Conservation (phyloP, 257 asterid genomes). For the Ocimum tenuiflorum region DNA sequence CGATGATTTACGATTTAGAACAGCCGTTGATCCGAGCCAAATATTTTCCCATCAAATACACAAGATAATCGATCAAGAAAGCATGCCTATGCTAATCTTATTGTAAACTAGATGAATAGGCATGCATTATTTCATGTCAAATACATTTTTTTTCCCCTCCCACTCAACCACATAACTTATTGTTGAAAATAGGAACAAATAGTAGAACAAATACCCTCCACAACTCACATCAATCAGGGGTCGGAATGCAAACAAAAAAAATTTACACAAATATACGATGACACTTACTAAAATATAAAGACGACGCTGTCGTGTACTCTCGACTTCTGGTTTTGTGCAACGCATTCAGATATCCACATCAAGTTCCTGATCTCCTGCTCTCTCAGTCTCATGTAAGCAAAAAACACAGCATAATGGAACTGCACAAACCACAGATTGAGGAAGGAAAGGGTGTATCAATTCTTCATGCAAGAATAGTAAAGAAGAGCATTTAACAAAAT, state of each 20-base stretch:
- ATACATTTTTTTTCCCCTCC: too few species aligned
- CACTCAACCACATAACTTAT: too few species aligned
- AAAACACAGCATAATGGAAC: constrained; percentile 84
- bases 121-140: too few species aligned
- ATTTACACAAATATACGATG: constrained; percentile 20
- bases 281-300: constrained; percentile 46
- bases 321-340: constrained; percentile 81
- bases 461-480: too few species aligned
- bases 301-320: constrained; percentile 83
- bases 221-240: constrained; percentile 16
- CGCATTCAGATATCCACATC: constrained; percentile 92
- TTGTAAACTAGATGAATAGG: too few species aligned
- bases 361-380: constrained; percentile 93
- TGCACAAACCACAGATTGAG: constrained; percentile 29
- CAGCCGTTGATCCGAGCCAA: too few species aligned
- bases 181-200: constrained; percentile 7
- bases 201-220: constrained; percentile 15
- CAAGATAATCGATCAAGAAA: too few species aligned
- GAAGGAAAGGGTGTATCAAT: too few species aligned
- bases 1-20: too few species aligned
- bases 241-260: constrained; percentile 10
- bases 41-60: too few species aligned
- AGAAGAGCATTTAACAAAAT: too few species aligned
- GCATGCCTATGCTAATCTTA: too few species aligned
- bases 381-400: constrained; percentile 75